Conservation (phyloP, 352 stramenopile genomes). For the Phytopythium chamaehyphon region DNA sequence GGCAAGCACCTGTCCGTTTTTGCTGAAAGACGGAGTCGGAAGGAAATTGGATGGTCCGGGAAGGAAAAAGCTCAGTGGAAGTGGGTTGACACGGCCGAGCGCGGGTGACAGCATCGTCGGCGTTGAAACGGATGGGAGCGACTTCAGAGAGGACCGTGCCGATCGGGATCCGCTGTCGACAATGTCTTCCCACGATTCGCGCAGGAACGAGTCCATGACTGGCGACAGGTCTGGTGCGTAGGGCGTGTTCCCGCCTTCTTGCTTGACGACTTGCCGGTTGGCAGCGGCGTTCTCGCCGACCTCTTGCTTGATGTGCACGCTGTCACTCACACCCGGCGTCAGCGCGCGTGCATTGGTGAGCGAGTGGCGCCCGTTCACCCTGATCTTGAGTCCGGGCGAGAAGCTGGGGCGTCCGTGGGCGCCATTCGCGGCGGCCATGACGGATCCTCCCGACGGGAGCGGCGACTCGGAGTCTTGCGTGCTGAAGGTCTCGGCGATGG, state of each 20-base stretch:
- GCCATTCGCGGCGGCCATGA: slow-evolving; percentile 5
- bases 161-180: slow-evolving; percentile 18
- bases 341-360: neutral
- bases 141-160: slow-evolving; percentile 19
- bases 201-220: slow-evolving; percentile 56
- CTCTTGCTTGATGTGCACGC: slow-evolving; percentile 2
- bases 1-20: slow-evolving; percentile 15
- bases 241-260: slow-evolving; percentile 14
- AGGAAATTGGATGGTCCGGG: slow-evolving; percentile 10
- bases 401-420: slow-evolving; percentile 12
- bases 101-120: slow-evolving; percentile 7
- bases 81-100: slow-evolving; percentile 19
- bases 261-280: slow-evolving; percentile 24
- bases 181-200: slow-evolving; percentile 56
- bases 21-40: slow-evolving; percentile 8
- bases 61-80: slow-evolving; percentile 23
- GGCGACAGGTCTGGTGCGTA: slow-evolving; percentile 35
- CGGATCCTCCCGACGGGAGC: neutral
- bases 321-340: neutral
- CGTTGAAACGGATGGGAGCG: slow-evolving; percentile 13
- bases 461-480: slow-evolving; percentile 20
- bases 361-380: slow-evolving; percentile 17
- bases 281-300: too few species aligned
- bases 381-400: slow-evolving; percentile 37
- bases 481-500: slow-evolving; percentile 42